These are phyloP conservation scores for Colletotrichum godetiae DNA, from an alignment of 2,329 filamentous ascomycete genomes.

Conservation along the genomic window DNA sequence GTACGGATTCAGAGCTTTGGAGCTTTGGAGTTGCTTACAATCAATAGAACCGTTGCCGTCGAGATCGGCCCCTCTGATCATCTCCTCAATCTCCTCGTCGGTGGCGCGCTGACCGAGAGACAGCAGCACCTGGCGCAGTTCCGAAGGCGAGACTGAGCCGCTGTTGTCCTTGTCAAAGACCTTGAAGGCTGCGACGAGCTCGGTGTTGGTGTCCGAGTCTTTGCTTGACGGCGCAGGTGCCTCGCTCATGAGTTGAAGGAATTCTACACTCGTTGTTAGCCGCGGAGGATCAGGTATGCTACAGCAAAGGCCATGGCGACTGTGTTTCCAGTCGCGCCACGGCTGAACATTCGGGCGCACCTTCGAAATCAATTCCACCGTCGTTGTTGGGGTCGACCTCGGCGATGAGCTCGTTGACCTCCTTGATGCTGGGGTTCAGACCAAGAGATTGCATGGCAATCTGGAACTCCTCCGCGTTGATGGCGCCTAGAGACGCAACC, in stretches of 20 bases:
- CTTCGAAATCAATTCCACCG: constrained; percentile 36
- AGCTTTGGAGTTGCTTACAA: constrained; percentile 19
- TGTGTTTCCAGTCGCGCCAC: not conserved
- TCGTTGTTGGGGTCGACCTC: constrained; percentile 37
- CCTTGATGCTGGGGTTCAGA: constrained; percentile 35
- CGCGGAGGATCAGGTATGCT: not conserved
- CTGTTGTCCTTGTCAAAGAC: constrained; percentile 38
- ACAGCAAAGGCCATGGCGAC: not conserved
- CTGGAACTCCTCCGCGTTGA: constrained; percentile 37
- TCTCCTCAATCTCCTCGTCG: constrained; percentile 38
- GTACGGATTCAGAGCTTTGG: not conserved
- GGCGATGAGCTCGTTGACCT: constrained; percentile 37
- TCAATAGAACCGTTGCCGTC: constrained; percentile 38
- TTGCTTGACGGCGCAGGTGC: constrained; percentile 33
- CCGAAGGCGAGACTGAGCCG: constrained; percentile 36
- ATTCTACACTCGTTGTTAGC: constrained; percentile 25
- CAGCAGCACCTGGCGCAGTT: constrained; percentile 37
- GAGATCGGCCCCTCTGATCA: constrained; percentile 37
- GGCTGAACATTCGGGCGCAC: not conserved
- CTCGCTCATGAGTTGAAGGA: constrained; percentile 37
- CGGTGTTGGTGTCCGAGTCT: constrained; percentile 32
- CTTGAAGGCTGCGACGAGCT: constrained; percentile 37
- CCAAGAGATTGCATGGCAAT: constrained; percentile 38
- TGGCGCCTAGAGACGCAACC: constrained; percentile 23
- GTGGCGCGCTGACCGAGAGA: constrained; percentile 37